Percentiles rank a stretch among this genome's conserved stretches.
Evolutionary conservation across 1,284 basidiomycete species (phyloP).

Genomic region (Malassezia sp.): DNA sequence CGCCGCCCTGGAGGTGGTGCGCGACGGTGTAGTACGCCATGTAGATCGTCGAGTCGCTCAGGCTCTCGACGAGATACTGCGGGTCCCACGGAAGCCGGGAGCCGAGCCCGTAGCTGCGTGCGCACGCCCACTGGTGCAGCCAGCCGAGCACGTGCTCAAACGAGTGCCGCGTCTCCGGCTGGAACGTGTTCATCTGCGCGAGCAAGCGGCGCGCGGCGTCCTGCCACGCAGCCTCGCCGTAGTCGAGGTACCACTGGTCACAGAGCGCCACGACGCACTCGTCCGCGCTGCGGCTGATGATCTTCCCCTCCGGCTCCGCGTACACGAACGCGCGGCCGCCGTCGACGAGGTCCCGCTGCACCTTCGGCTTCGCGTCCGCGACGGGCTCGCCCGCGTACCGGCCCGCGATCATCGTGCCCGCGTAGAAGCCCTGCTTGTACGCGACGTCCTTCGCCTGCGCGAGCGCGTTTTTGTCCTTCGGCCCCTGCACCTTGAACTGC

Average conservation of each 20-base stretch:
- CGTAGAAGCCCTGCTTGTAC: constrained; percentile 97
- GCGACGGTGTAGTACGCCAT: constrained; percentile 97
- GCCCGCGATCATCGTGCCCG: constrained; percentile 77
- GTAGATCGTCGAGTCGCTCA: constrained; percentile 97
- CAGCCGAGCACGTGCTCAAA: constrained; percentile 87
- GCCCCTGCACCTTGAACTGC: constrained; percentile 86
- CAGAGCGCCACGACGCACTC: constrained; percentile 95
- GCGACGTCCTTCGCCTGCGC: constrained; percentile 93
- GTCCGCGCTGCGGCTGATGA: constrained; percentile 78
- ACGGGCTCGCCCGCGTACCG: constrained; percentile 77
- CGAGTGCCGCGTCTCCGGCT: constrained; percentile 72
- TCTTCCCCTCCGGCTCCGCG: constrained; percentile 86
- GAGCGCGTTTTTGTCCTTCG: constrained; percentile 71
- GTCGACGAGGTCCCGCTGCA: constrained; percentile 72
- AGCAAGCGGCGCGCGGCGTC: constrained; percentile 72
- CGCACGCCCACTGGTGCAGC: constrained; percentile 98
- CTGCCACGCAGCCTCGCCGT: constrained; percentile 83
- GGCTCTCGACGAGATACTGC: constrained; percentile 86
- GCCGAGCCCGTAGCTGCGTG: constrained; percentile 88
- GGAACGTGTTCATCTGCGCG: constrained; percentile 78
- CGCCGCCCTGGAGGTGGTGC: constrained; percentile 50
- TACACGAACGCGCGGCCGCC: constrained; percentile 72
- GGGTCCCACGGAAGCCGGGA: constrained; percentile 95
- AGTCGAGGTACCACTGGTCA: constrained; percentile 99
- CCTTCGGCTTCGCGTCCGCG: constrained; percentile 80